Evolutionary conservation across 306 rosid species (phyloP).

Genomic region (Mucuna pruriens): DNA sequence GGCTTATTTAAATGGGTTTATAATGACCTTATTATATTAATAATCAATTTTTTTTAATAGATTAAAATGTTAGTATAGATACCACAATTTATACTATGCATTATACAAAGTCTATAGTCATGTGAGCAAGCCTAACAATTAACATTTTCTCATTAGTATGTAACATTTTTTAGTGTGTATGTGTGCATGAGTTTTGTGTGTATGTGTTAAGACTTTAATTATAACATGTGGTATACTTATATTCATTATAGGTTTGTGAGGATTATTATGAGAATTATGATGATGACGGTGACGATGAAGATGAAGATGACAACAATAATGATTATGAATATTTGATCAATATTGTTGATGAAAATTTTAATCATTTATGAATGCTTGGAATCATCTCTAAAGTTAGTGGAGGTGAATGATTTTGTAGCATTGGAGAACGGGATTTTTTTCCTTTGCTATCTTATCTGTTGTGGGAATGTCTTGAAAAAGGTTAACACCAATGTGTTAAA

Average conservation of each 20-base stretch:
- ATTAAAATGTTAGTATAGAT: too few species aligned
- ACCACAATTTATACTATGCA: too few species aligned
- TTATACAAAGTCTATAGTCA: too few species aligned
- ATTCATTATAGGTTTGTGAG: neutral
- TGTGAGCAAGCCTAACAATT: too few species aligned
- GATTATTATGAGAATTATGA: neutral
- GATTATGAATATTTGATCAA: neutral
- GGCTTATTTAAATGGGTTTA: neutral
- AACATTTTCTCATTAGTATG: neutral
- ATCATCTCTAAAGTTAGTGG: conserved; percentile 30
- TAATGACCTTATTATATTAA: too few species aligned
- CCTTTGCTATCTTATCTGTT: neutral
- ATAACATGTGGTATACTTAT: neutral
- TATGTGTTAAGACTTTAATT: too few species aligned
- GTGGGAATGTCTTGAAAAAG: conserved; percentile 9
- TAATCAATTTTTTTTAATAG: neutral
- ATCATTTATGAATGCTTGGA: neutral
- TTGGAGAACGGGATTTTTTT: neutral
- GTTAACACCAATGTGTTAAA: neutral
- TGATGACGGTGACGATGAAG: neutral
- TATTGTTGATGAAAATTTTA: neutral
- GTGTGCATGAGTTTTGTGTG: neutral
- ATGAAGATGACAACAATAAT: neutral
- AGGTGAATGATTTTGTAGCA: conserved; percentile 12
- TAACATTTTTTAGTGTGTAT: too few species aligned